Base-by-base conservation (phyloP, 306 rosid genomes). In the Quillaja saponaria region DNA sequence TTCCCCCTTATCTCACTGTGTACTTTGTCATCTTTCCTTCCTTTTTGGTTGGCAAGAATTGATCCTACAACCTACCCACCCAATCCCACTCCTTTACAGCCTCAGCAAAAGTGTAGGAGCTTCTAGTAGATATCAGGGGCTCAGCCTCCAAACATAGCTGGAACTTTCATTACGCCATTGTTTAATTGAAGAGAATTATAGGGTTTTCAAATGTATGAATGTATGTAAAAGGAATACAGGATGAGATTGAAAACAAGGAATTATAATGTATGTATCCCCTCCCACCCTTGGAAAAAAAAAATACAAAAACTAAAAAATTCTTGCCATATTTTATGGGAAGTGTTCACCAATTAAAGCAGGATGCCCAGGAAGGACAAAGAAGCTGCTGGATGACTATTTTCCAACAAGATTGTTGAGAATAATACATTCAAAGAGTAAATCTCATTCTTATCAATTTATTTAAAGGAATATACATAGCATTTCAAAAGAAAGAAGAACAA, bases 31-130 rank as follows among this genome's bases (percentile, higher is more conserved):
- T n/a, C n/a, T n/a, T 49, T 61, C 12, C 7, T 16, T 55, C 61
- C 20, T 34, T 58, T 42, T 33, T 10, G 13, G 15, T 52, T 6
- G 25, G 39, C 13, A 57, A 48, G 47, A 55, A 13, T 63, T 45
- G 20, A 71, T 34, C 65, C 16, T 44, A 47, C 37, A 72, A 58
- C 64, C 73, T 58, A 64, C 42, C 33, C 40, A 57, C 51, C 68
- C 51, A 39, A 34, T 42, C 33, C 53, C 58, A 63, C 66, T 41
- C 51, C 12, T 11, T 33, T 57, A 63, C 55, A 38, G 45, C 47
- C 17, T 52, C 50, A 50, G 41, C 38, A 40, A 39, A 8, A 31
- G 51, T n/a, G 13, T 8, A 39, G 21, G 46, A 58, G 39, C 50
- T 42, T 47, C 50, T 46, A 56, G 44, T 54, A 53, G 58, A 72